A percentile compares a stretch with the other conserved stretches of the same genome.
Evolutionary conservation across 2,329 filamentous ascomycete species (phyloP).

Genomic region (Sclerotinia glacialis): DNA sequence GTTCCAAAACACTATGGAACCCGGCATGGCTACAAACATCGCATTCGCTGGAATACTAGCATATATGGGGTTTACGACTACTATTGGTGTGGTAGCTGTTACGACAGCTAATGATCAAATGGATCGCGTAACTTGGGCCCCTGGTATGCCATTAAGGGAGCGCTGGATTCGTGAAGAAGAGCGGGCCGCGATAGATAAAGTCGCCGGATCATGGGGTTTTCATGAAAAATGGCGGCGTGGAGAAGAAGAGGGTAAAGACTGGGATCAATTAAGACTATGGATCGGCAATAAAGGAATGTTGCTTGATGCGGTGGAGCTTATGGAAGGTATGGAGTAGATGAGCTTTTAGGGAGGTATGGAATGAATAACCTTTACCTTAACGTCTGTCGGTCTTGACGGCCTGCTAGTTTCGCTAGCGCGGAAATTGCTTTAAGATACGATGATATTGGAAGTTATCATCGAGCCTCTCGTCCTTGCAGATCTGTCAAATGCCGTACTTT

Average conservation of each 20-base stretch:
- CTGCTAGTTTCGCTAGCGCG: background rate
- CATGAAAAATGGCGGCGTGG: constrained; percentile 75
- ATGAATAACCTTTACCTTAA: constrained; percentile 3
- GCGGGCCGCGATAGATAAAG: constrained; percentile 77
- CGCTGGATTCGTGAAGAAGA: constrained; percentile 91
- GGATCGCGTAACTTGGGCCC: constrained; percentile 86
- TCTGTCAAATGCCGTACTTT: background rate
- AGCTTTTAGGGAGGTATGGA: constrained; percentile 5
- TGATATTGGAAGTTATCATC: background rate
- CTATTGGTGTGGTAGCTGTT: constrained; percentile 78
- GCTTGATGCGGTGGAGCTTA: constrained; percentile 81
- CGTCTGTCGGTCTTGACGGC: background rate
- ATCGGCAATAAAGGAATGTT: constrained; percentile 83
- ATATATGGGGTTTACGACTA: constrained; percentile 77
- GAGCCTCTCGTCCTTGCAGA: background rate
- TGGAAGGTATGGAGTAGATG: constrained; percentile 72
- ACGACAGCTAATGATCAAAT: constrained; percentile 93
- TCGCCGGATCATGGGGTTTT: constrained; percentile 91
- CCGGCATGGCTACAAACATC: constrained; percentile 68
- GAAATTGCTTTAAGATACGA: background rate
- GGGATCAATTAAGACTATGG: constrained; percentile 82
- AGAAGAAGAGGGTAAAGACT: constrained; percentile 87
- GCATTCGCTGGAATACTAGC: constrained; percentile 78
- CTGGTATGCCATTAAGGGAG: constrained; percentile 74
- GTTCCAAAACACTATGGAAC: constrained; percentile 74